phyloP scores from a whole-genome alignment of 768 basidiomycete species.

The Lentinula edodes region DNA sequence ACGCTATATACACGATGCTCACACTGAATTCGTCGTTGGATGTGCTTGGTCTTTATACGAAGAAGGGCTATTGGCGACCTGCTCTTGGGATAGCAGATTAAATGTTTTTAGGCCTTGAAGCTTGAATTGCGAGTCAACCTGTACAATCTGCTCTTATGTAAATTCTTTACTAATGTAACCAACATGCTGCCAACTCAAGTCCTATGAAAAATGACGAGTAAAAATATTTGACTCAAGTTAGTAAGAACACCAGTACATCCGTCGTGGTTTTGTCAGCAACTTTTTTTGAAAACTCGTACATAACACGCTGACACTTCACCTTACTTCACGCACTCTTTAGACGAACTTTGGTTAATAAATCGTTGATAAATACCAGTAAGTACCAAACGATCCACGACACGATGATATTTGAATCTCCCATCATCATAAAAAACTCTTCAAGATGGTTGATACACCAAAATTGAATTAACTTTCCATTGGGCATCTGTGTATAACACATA shows the following conservation, averaged over 20 bases:
- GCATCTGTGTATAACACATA: not conserved
- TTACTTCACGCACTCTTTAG: too few species aligned
- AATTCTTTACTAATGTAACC: too few species aligned
- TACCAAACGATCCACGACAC: not conserved
- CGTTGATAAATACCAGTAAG: not conserved
- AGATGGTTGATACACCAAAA: not conserved
- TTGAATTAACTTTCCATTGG: not conserved
- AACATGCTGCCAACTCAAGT: too few species aligned
- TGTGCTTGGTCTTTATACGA: constrained; percentile 92
- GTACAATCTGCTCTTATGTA: not conserved
- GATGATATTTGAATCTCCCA: not conserved
- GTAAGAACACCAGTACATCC: too few species aligned
- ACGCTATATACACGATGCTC: constrained; percentile 73
- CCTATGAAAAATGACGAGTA: too few species aligned
- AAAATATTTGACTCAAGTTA: too few species aligned
- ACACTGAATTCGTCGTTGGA: constrained; percentile 94
- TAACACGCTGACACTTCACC: too few species aligned
- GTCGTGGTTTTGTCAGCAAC: too few species aligned
- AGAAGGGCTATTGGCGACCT: constrained; percentile 80
- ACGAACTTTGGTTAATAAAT: not conserved
- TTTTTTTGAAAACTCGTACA: too few species aligned
- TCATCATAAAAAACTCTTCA: not conserved
- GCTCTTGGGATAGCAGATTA: constrained; percentile 87
- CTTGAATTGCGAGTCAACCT: not conserved
- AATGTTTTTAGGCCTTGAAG: constrained; percentile 58